Conservation (phyloP, 352 stramenopile species). For the Pythium insidiosum region DNA sequence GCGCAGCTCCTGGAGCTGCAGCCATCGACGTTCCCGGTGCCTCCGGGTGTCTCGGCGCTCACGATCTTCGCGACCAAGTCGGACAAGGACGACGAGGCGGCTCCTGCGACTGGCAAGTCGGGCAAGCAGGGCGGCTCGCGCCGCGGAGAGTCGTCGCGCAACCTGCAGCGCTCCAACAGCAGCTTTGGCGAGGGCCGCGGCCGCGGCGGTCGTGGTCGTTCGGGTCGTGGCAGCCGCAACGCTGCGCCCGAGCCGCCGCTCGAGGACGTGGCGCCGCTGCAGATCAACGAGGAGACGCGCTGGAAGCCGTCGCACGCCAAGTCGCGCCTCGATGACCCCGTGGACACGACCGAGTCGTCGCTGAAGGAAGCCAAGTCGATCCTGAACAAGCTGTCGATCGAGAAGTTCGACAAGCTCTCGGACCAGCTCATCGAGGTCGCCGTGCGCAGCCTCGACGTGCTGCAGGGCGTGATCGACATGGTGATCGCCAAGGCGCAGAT, state of each 20-base stretch:
- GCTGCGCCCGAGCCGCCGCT: conserved; percentile 38
- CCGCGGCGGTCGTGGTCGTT: conserved; percentile 26
- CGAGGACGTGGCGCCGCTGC: conserved; percentile 53
- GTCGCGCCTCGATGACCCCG: conserved; percentile 33
- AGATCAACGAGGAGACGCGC: conserved; percentile 77
- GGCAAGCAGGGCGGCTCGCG: conserved; percentile 20
- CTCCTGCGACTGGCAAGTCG: conserved; percentile 12
- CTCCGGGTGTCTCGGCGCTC: conserved; percentile 36
- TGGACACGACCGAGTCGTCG: conserved; percentile 55
- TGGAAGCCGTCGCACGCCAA: conserved; percentile 75
- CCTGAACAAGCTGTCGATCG: conserved; percentile 96
- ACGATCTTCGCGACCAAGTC: conserved; percentile 38
- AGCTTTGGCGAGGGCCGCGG: conserved; percentile 27
- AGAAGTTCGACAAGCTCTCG: conserved; percentile 95
- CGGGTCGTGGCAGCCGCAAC: conserved; percentile 31
- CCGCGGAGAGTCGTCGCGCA: conserved; percentile 36
- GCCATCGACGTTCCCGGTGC: conserved; percentile 40
- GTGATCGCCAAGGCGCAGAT: conserved; percentile 94
- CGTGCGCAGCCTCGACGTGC: conserved; percentile 70
- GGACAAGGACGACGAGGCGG: conserved; percentile 30
- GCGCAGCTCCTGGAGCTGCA: conserved; percentile 68
- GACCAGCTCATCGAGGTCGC: conserved; percentile 88
- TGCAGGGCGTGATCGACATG: conserved; percentile 88
- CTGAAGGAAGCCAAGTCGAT: conserved; percentile 88
- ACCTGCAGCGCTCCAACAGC: conserved; percentile 34